Evolutionary conservation across 495 filamentous ascomycete species (phyloP), one percentile per base, ranked within the genome.

Genomic region (Xylaria palmicola): DNA sequence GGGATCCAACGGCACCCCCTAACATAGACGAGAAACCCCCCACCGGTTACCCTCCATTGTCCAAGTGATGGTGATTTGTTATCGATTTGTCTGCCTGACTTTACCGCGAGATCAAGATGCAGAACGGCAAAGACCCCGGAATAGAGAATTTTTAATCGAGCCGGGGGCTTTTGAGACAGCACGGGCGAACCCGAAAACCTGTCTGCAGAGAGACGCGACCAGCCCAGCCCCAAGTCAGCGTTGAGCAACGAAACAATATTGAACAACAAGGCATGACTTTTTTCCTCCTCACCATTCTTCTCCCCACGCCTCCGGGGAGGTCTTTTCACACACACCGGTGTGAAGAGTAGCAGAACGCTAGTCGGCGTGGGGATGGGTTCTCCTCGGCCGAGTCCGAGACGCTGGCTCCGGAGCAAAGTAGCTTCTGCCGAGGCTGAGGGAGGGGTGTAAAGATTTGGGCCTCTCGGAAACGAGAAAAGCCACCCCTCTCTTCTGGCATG

Each of bases 361-460:
- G 27, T 48, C 62, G 49, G 40, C 63, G 62, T 68, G 64, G 69
- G 41, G 69, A 58, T 32, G 68, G 72, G 64, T 74, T 73, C 72
- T 74, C 69, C 75, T 77, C 72, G 78, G 77, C 78, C 78, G 66
- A 82, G 77, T 80, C 78, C 78, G 74, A 77, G 75, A 76, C 51
- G 76, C 78, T 80, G 79, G 79, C 78, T 82, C 75, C 78, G 75
- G 79, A 79, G 79, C 77, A 76, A 76, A 77, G 76, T 77, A 62
- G 70, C 72, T 67, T 74, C 72, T 74, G 70, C 74, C 71, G 68
- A 36, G 67, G 62, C 47, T 49, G 37, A 48, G 50, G 56, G 62
- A 64, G 50, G 58, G n/a, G 41, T 26, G 37, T 43, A 29, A 20
- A 49, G 27, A 26, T 24, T 30, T 43, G 39, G 40, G 19, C 56